Percentiles rank a stretch among this genome's conserved stretches.
phyloP scores from a whole-genome alignment of 441 rosid species.

The Gossypium davidsonii region DNA sequence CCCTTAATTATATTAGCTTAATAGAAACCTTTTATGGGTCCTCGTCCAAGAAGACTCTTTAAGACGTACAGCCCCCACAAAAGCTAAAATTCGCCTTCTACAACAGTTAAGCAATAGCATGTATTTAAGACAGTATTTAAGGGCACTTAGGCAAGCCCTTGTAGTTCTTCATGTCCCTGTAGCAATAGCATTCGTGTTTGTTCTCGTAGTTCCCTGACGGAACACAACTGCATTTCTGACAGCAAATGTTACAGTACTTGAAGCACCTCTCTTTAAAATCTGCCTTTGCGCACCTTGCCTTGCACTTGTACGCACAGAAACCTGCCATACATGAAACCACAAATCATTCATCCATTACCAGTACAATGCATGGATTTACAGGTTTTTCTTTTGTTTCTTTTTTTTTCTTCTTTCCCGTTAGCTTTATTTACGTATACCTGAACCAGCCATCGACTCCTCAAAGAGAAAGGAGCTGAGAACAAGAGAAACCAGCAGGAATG shows the following conservation, averaged over 20 bases:
- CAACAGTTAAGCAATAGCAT: background rate
- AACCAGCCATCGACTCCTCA: slow-evolving; percentile 37
- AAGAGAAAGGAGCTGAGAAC: slow-evolving; percentile 35
- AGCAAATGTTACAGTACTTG: slow-evolving; percentile 57
- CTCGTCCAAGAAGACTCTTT: background rate
- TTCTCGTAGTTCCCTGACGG: slow-evolving; percentile 55
- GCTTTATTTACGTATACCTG: slow-evolving; percentile 25
- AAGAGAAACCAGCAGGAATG: slow-evolving; percentile 28
- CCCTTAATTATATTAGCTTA: slow-evolving; percentile 6
- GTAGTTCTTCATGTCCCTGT: slow-evolving; percentile 43
- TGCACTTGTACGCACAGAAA: slow-evolving; percentile 42
- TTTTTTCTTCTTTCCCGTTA: background rate
- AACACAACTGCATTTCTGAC: slow-evolving; percentile 52
- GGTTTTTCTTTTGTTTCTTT: background rate
- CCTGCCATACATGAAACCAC: slow-evolving; percentile 13
- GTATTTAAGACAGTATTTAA: slow-evolving; percentile 3
- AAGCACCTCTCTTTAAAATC: slow-evolving; percentile 45
- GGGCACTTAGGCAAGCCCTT: slow-evolving; percentile 59
- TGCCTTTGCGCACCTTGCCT: slow-evolving; percentile 44
- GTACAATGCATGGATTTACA: background rate
- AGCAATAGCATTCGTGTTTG: slow-evolving; percentile 60
- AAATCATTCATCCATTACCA: slow-evolving; percentile 13
- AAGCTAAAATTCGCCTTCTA: background rate
- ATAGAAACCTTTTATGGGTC: background rate
- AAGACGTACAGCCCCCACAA: background rate